phyloP scores from a whole-genome alignment of 805 yeast genomes.

The Candida cerambycidarum region DNA sequence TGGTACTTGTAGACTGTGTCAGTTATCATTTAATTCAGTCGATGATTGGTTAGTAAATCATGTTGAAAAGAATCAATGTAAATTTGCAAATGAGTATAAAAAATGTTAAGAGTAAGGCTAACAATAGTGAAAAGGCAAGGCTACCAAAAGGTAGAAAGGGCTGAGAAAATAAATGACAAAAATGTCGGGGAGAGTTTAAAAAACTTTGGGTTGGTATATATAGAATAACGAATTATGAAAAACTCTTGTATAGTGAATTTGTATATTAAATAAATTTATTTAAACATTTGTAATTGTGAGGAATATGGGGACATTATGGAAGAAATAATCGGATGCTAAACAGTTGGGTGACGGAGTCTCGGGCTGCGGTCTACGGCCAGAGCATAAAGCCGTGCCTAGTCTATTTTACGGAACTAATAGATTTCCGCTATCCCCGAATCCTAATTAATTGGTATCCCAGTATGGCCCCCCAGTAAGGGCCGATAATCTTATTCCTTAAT shows the following conservation, averaged over 20 bases:
- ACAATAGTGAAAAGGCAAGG: not conserved
- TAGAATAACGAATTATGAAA: slow-evolving; percentile 3
- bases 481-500: no score
- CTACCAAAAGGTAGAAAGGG: not conserved
- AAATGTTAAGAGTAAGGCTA: slow-evolving; percentile 4
- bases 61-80: slow-evolving; percentile 53
- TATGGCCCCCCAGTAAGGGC: no score
- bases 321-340: not conserved
- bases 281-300: not conserved
- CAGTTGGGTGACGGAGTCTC: not conserved
- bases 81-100: slow-evolving; percentile 16
- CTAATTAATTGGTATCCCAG: no score
- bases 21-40: slow-evolving; percentile 59
- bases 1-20: slow-evolving; percentile 82
- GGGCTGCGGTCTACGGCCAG: not conserved
- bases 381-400: not conserved
- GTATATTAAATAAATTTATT: slow-evolving; percentile 1
- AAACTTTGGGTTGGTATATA: slow-evolving; percentile 1
- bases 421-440: no score
- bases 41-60: slow-evolving; percentile 80
- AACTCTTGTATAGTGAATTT: not conserved
- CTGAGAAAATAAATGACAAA: not conserved
- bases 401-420: not conserved
- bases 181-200: no score
- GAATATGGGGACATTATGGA: not conserved